These are phyloP conservation scores for Babjeviella inositovora DNA, from an alignment of 805 yeast genomes.

Conservation along the genomic window DNA sequence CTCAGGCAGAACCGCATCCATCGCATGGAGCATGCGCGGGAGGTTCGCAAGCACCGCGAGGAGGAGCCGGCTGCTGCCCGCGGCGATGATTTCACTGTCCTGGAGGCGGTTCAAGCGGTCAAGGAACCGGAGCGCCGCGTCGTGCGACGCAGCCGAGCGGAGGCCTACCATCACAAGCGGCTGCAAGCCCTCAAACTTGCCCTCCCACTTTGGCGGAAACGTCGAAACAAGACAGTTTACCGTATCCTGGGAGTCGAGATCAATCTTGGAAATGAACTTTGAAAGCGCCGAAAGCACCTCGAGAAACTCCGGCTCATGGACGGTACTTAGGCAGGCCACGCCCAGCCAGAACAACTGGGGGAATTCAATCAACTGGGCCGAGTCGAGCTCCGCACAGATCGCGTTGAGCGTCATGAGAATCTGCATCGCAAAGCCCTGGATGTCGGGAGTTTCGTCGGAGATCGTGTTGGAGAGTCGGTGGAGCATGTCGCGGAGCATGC, in stretches of 20 bases:
- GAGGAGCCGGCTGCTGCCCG: constrained; percentile 50
- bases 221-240: constrained; percentile 71
- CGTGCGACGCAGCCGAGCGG: constrained; percentile 68
- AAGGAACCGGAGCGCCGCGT: constrained; percentile 56
- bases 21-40: constrained; percentile 75
- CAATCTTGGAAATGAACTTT: constrained; percentile 76
- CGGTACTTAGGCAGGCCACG: constrained; percentile 78
- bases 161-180: constrained; percentile 68
- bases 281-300: constrained; percentile 74
- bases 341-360: constrained; percentile 95
- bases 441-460: constrained; percentile 76
- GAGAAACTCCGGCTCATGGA: constrained; percentile 85
- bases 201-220: constrained; percentile 94
- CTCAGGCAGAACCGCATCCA: constrained; percentile 31
- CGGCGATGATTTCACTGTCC: constrained; percentile 67
- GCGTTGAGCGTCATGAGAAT: constrained; percentile 93
- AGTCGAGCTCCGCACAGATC: constrained; percentile 69
- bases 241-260: constrained; percentile 71
- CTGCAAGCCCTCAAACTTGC: constrained; percentile 80
- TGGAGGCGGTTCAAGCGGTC: constrained; percentile 52
- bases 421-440: constrained; percentile 95
- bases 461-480: constrained; percentile 87
- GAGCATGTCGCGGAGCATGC: constrained; percentile 86
- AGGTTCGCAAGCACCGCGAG: constrained; percentile 62
- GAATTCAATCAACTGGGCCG: constrained; percentile 65